Evolutionary conservation across 2,329 filamentous ascomycete species (phyloP).

Genomic region (Fusarium coicis): DNA sequence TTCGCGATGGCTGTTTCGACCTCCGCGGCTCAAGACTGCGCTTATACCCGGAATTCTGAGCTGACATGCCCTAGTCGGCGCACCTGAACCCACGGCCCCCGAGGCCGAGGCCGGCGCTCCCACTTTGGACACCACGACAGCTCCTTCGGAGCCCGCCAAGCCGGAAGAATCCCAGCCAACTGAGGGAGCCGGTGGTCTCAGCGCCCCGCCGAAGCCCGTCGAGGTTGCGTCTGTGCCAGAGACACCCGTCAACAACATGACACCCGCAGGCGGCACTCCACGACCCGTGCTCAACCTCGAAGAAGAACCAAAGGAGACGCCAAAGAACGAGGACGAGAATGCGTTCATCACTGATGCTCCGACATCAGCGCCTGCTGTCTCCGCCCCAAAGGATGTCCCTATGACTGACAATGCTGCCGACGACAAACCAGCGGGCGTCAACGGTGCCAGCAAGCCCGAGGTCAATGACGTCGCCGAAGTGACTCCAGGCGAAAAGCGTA

Average conservation of each 20-base stretch:
- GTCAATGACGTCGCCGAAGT: conserved; percentile 33
- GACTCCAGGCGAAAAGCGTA: conserved; percentile 52
- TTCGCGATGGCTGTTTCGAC: neutral
- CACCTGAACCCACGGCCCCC: conserved; percentile 44
- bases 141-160: conserved; percentile 37
- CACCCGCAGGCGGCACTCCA: conserved; percentile 50
- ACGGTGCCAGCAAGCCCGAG: conserved; percentile 31
- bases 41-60: conserved; percentile 11
- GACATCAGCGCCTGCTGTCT: conserved; percentile 32
- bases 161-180: conserved; percentile 32
- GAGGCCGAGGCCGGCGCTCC: conserved; percentile 45
- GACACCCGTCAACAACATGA: conserved; percentile 50
- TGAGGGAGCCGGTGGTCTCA: conserved; percentile 30
- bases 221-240: conserved; percentile 51
- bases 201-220: conserved; percentile 47
- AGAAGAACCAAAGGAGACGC: conserved; percentile 45
- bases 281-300: conserved; percentile 50
- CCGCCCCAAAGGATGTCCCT: conserved; percentile 34
- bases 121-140: conserved; percentile 40
- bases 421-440: conserved; percentile 24
- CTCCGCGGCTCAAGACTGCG: neutral
- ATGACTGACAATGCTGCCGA: conserved; percentile 26
- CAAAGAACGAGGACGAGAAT: conserved; percentile 39
- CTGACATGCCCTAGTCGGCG: conserved; percentile 44
- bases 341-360: conserved; percentile 42